Evolutionary conservation across 139 green algal genomes (phyloP).

Genomic region (Picochlorum costavermella): DNA sequence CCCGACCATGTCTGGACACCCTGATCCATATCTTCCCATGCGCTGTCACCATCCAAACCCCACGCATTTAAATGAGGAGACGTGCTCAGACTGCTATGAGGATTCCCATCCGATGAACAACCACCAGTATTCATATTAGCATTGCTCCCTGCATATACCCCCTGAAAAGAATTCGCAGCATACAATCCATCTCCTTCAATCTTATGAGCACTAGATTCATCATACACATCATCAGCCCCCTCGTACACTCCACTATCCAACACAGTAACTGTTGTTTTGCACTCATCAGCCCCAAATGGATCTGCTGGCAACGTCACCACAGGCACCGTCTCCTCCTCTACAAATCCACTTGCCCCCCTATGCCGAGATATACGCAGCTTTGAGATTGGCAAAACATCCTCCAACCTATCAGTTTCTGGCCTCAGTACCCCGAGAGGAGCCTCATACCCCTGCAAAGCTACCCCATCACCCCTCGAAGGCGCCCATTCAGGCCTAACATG

Average conservation of each 20-base stretch:
- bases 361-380: slow-evolving; percentile 17
- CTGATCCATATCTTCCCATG: background rate
- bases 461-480: background rate
- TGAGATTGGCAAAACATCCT: slow-evolving; percentile 20
- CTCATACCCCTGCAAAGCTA: background rate
- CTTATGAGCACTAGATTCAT: too few relatives aligned
- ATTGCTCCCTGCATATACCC: too few relatives aligned
- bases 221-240: too few relatives aligned
- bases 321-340: background rate
- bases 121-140: too few relatives aligned
- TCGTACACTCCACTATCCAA: background rate
- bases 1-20: background rate
- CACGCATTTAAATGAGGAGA: background rate
- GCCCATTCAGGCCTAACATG: slow-evolving; percentile 26
- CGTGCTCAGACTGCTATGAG: too few relatives aligned
- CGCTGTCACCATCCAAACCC: background rate
- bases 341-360: background rate
- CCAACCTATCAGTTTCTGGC: slow-evolving; percentile 13
- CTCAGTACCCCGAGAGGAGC: background rate
- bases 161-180: too few relatives aligned
- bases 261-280: background rate
- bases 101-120: too few relatives aligned
- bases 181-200: too few relatives aligned
- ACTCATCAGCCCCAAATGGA: slow-evolving; percentile 10
- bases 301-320: slow-evolving; percentile 5